Base-by-base conservation (phyloP, 2,329 filamentous ascomycete species). In the Colletotrichum sp. region DNA sequence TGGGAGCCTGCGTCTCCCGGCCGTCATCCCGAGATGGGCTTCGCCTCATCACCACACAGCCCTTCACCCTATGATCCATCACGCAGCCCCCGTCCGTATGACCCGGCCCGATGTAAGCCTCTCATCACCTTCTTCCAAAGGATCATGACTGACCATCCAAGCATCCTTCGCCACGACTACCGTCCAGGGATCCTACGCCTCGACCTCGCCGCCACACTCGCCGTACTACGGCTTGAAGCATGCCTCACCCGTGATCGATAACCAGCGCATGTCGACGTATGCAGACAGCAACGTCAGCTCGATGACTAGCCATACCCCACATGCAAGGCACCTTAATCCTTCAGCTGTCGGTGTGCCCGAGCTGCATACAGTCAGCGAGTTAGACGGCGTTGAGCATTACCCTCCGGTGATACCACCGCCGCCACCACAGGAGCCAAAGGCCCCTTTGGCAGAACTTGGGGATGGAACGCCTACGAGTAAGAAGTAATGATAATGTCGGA, bases 1-100 rank as follows among this genome's bases (percentile, higher is more conserved):
- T 76, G 74, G 74, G 74, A 76, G 26, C n/a, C 73, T 18, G 65
- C 65, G 2, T 21, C 49, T 5, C 74, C 68, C 6, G 55, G 39
- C 34, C 59, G 36, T 8, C 64, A 76, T 16, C 71, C 77, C 2
- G 71, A 77, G 21, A 77, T 78, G 75, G 59, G 55, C 15, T 78
- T 44, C 59, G 28, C 16, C 21, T 28, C 68, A n/a, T 52, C 65
- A n/a, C 60, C 73, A 28, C 73, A 68, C 13, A 76, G 68, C 28
- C 73, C 70, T n/a, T 34, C 60, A 13, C 34, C 52, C 6, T 76
- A 64, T 15, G 64, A 76, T 9, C 44, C 74, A 12, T 44, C 67
- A 44, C 67, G 18, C 16, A 69, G 55, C 32, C 67, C 67, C 10
- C 24, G 28, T 16, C 67, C 55, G 18, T 69, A 69, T 57, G 67